Percentiles rank a stretch among this genome's conserved stretches.
Evolutionary conservation across 139 green algal genomes (phyloP).

Genomic region (Closterium sp.): DNA sequence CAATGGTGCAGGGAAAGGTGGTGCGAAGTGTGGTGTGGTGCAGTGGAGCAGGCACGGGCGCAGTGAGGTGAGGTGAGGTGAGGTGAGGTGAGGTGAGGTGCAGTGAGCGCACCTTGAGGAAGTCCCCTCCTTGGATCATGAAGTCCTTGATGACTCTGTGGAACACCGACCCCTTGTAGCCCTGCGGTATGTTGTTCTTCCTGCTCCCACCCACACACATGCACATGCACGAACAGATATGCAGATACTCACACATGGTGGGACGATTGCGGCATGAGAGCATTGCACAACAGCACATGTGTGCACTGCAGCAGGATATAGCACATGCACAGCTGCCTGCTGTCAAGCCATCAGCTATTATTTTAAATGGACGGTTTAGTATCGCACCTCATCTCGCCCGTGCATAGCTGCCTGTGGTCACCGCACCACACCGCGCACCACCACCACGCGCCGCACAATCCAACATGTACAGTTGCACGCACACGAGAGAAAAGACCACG

Average conservation of each 20-base stretch:
- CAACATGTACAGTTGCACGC: background rate
- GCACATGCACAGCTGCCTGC: too few relatives aligned
- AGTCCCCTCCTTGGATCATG: slow-evolving; percentile 82
- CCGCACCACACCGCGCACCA: background rate
- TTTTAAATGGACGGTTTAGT: too few relatives aligned
- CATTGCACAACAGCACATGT: background rate
- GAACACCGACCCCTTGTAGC: slow-evolving; percentile 79
- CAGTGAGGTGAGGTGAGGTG: background rate
- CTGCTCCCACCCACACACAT: slow-evolving; percentile 51
- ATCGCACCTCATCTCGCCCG: background rate
- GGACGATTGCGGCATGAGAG: background rate
- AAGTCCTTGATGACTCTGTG: slow-evolving; percentile 96
- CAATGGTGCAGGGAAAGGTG: too few relatives aligned
- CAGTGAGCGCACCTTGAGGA: slow-evolving; percentile 47
- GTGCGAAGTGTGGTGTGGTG: background rate
- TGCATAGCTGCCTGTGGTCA: background rate
- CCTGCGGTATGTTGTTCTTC: slow-evolving; percentile 72
- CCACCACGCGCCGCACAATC: too few relatives aligned
- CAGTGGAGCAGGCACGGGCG: background rate
- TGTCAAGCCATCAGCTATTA: too few relatives aligned
- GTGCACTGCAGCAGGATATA: background rate
- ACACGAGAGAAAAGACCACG: background rate
- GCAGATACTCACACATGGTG: too few relatives aligned
- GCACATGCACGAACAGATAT: background rate
- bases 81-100: too few relatives aligned